These are phyloP conservation scores for Scedosporium boydii DNA, from an alignment of 2,329 filamentous ascomycete species.

Conservation along the genomic window DNA sequence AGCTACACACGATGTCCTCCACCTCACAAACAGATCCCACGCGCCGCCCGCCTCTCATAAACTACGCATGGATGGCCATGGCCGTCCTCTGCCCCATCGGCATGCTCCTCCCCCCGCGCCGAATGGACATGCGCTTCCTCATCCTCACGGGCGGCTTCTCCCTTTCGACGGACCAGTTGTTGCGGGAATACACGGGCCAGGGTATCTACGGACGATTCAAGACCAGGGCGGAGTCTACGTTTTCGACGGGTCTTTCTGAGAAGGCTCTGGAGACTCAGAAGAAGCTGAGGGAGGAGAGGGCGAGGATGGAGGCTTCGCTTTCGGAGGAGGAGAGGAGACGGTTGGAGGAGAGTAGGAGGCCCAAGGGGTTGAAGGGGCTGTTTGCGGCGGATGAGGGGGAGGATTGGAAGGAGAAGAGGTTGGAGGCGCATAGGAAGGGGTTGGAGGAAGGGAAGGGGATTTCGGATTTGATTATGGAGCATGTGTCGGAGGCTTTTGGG, in stretches of 20 bases:
- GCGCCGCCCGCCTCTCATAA: constrained; percentile 9
- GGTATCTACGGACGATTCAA: constrained; percentile 40
- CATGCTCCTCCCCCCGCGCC: constrained; percentile 42
- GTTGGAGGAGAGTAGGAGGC: constrained; percentile 16
- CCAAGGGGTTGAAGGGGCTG: constrained; percentile 31
- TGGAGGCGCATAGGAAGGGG: constrained; percentile 40
- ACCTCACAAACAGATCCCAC: not conserved
- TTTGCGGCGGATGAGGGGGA: constrained; percentile 51
- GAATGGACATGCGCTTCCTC: constrained; percentile 38
- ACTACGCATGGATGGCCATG: constrained; percentile 31
- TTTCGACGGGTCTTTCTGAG: constrained; percentile 48
- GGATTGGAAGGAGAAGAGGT: constrained; percentile 43
- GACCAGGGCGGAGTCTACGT: constrained; percentile 22
- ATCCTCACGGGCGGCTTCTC: constrained; percentile 41
- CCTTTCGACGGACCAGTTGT: constrained; percentile 44
- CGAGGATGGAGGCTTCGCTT: constrained; percentile 23
- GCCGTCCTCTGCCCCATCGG: constrained; percentile 37
- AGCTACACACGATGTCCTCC: not conserved
- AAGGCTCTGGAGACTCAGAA: constrained; percentile 37
- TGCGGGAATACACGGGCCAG: constrained; percentile 45
- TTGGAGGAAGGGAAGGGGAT: constrained; percentile 47
- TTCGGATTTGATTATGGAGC: constrained; percentile 45
- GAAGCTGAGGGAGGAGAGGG: constrained; percentile 36
- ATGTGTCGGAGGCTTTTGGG: constrained; percentile 42
- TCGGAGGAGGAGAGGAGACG: constrained; percentile 20